Percentiles rank a stretch among this genome's conserved stretches.
Conservation (phyloP, 192 early-diverging fungal genomes). For the Dissophora globulifera region DNA sequence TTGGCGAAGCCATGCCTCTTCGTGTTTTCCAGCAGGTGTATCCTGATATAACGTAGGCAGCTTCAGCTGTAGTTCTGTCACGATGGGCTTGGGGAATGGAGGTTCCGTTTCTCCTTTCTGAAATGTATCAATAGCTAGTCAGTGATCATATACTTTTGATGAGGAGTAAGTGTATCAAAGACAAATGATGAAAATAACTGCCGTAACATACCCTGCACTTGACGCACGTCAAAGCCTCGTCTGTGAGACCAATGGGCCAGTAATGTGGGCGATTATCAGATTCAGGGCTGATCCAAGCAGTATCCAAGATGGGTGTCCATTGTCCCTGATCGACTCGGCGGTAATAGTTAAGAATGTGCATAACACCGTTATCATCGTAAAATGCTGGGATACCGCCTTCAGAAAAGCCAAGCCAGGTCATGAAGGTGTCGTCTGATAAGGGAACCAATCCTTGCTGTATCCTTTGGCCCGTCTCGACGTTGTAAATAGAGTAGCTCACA, state of each 20-base stretch:
- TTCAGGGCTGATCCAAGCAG: constrained; percentile 29
- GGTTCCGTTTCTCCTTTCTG: constrained; percentile 70
- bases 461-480: constrained; percentile 61
- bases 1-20: constrained; percentile 62
- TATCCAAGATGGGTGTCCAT: constrained; percentile 91
- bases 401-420: constrained; percentile 90
- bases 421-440: constrained; percentile 64
- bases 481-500: constrained; percentile 73
- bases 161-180: background rate
- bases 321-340: constrained; percentile 67
- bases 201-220: constrained; percentile 68
- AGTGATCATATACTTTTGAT: too few species aligned
- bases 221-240: constrained; percentile 75
- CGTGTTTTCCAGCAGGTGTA: constrained; percentile 21
- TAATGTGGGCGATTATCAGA: constrained; percentile 59
- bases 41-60: constrained; percentile 32
- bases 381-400: constrained; percentile 77
- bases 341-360: constrained; percentile 78
- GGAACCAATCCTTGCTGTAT: constrained; percentile 72
- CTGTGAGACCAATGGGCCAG: constrained; percentile 89
- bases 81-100: constrained; percentile 72
- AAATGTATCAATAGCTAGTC: background rate
- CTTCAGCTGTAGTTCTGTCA: constrained; percentile 26
- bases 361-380: constrained; percentile 84
- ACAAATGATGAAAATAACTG: background rate